A percentile compares a stretch with the other conserved stretches of the same genome.
Evolutionary conservation across 2,329 filamentous ascomycete genomes (phyloP).

Genomic region (Hansfordia pulvinata): DNA sequence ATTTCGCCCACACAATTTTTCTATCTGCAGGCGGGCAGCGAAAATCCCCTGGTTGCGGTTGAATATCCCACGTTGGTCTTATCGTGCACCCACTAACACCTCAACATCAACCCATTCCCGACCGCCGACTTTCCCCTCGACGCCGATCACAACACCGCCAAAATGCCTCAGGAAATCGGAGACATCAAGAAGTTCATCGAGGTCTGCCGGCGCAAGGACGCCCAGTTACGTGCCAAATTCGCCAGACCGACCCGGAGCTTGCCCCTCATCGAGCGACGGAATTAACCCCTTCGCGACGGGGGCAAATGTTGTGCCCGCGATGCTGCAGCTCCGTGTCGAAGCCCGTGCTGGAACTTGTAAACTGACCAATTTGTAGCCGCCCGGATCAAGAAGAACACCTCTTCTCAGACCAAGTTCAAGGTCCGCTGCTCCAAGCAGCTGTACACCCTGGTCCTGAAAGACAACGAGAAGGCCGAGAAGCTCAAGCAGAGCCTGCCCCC

Average conservation of each 20-base stretch:
- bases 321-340: too few relatives aligned
- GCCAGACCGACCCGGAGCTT: too few relatives aligned
- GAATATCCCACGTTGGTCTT: too few relatives aligned
- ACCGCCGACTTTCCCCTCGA: conserved; percentile 13
- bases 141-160: too few relatives aligned
- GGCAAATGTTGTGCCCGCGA: too few relatives aligned
- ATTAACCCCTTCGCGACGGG: conserved; percentile 4
- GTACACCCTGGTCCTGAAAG: conserved; percentile 97
- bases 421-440: conserved; percentile 94
- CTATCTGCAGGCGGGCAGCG: conserved; percentile 5
- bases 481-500: conserved; percentile 97
- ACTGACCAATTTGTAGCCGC: conserved; percentile 60
- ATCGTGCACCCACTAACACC: too few relatives aligned
- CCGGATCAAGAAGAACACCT: conserved; percentile 92
- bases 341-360: too few relatives aligned
- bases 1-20: conserved; percentile 18
- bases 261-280: conserved; percentile 1
- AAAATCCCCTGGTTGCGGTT: conserved; percentile 10
- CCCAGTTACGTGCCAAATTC: conserved; percentile 62
- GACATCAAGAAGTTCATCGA: conserved; percentile 99
- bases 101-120: conserved; percentile 4
- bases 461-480: conserved; percentile 99
- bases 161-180: conserved; percentile 94
- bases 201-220: conserved; percentile 99
- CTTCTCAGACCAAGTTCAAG: conserved; percentile 99